Evolutionary conservation across 768 basidiomycete species (phyloP).

Genomic region (Phanerochaete sordida): DNA sequence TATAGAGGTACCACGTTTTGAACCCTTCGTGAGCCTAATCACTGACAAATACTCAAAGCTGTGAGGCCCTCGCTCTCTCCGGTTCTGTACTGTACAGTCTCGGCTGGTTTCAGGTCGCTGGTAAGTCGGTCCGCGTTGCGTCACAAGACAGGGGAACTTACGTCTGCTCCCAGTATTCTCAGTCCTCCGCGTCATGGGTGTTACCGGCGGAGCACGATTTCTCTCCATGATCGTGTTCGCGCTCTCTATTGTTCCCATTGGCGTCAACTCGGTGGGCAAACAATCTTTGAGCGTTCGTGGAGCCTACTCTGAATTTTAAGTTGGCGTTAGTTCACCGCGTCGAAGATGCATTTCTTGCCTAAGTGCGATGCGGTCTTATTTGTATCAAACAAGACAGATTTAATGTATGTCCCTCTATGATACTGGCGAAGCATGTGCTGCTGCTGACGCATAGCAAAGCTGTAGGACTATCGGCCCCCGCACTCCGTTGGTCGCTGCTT

Average conservation of each 20-base stretch:
- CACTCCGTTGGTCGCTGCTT: not conserved
- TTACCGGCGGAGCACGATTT: not conserved
- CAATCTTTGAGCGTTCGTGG: not conserved
- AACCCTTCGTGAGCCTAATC: too few relatives aligned
- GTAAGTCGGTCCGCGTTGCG: too few relatives aligned
- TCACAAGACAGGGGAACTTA: too few relatives aligned
- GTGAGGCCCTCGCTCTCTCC: too few relatives aligned
- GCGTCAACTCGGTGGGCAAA: not conserved
- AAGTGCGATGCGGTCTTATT: not conserved
- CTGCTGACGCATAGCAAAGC: not conserved
- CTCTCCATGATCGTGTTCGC: not conserved
- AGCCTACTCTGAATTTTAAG: too few relatives aligned
- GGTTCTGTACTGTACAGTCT: too few relatives aligned
- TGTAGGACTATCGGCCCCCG: not conserved
- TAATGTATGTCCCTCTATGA: not conserved
- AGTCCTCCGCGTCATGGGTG: not conserved
- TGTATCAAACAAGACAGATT: not conserved
- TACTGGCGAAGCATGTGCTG: not conserved
- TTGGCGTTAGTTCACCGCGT: too few relatives aligned
- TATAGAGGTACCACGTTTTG: too few relatives aligned
- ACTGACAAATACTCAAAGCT: too few relatives aligned
- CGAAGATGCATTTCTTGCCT: too few relatives aligned
- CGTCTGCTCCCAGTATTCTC: not conserved
- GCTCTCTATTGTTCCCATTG: not conserved
- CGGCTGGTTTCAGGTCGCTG: too few relatives aligned